Base-by-base conservation (phyloP, 306 rosid species). In the Casuarina glauca region DNA sequence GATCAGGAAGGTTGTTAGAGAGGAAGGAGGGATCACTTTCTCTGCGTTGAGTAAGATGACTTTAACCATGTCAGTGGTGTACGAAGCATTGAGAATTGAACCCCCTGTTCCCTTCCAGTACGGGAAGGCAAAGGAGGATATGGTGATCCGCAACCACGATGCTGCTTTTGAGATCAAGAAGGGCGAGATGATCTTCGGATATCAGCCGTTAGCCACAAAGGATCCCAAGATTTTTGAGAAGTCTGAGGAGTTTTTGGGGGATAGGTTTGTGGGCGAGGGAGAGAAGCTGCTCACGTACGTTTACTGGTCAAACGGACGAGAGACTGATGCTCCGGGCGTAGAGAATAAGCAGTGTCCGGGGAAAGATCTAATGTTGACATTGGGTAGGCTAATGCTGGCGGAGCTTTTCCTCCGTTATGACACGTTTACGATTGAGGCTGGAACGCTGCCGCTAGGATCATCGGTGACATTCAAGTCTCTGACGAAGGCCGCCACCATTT, bases 71-170 rank as follows among this genome's bases (percentile, higher is more conserved):
- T 90, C 97, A 0, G 89, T 73, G 15, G 93, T 90, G 1, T 90
- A 85, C 58, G 97, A 93, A 50, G 80, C 73, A 1, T 19, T 93
- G 0, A 81, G 97, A 66, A 88, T 93, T 2, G 94, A 93, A 3
- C 96, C 97, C 1, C 94, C 94, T 1, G 94, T 93, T 0, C 93
- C 96, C 10, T 90, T 48, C 74, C 96, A 90, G 73, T 93, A 89
- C 81, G 97, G 77, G 0, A 85, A 78, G 68, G 97, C 96, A 9
- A 90, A 86, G 83, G 82, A 86, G 69, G 91, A 93, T 69, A 43
- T 91, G 7, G 83, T 90, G 72, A 74, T 90, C 38, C 69, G 69
- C 2, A 89, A 86, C 48, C 96, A 91, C 39, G 91, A 88, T 49
- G 90, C 88, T 0, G 35, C 87, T 1, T 93, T 72, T 75, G 55